A percentile compares a stretch with the other conserved stretches of the same genome.
Conservation (phyloP, 345 rosid species). For the Eucalyptus caleyi region DNA sequence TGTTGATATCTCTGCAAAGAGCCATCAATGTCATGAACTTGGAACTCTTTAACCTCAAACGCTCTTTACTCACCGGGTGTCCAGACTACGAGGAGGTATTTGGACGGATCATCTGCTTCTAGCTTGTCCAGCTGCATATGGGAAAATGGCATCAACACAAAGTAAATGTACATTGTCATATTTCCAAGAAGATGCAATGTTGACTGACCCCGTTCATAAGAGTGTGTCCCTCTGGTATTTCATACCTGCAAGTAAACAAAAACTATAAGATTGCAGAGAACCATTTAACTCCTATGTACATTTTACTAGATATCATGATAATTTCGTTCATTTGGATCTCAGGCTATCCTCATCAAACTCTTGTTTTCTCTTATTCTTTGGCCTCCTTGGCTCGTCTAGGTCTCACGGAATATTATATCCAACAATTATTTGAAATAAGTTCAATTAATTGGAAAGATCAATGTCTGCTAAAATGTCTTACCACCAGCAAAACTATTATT, state of each 20-base stretch:
- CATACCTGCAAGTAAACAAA: constrained; percentile 43
- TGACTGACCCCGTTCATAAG: constrained; percentile 58
- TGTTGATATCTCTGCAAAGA: not conserved
- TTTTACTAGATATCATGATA: not conserved
- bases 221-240: constrained; percentile 82
- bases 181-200: not conserved
- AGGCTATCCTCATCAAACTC: not conserved
- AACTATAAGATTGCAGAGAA: not conserved
- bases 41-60: not conserved
- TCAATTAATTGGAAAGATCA: not conserved
- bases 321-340: not conserved
- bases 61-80: constrained; percentile 58
- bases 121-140: constrained; percentile 58
- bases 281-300: constrained; percentile 1
- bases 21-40: not conserved
- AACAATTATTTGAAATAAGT: not conserved
- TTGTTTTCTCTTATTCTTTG: not conserved
- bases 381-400: not conserved
- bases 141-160: not conserved
- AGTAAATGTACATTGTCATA: constrained; percentile 8
- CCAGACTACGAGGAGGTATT: constrained; percentile 88
- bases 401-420: not conserved
- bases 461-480: not conserved
- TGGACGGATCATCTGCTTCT: constrained; percentile 76
- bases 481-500: not conserved